A percentile compares a stretch with the other conserved stretches of the same genome.
These are phyloP conservation scores for Tulasnella sp. DNA, from an alignment of 768 basidiomycete species.

Conservation along the genomic window DNA sequence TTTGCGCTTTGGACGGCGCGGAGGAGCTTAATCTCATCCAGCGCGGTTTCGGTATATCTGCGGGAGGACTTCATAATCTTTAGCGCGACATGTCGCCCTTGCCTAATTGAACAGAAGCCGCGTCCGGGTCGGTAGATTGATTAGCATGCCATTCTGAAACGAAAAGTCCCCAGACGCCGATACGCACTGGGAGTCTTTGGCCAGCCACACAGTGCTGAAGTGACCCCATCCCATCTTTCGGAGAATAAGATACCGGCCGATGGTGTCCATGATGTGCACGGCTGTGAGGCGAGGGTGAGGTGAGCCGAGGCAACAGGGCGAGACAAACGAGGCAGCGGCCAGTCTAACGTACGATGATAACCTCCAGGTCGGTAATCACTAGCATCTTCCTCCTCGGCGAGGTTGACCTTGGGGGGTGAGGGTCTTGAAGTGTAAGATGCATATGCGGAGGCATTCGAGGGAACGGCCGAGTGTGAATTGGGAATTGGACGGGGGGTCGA, in stretches of 20 bases:
- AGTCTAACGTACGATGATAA: conserved; percentile 43
- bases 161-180: conserved; percentile 22
- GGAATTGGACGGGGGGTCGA: conserved; percentile 30
- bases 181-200: conserved; percentile 63
- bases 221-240: conserved; percentile 98
- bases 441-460: conserved; percentile 15
- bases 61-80: conserved; percentile 95
- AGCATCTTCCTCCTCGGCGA: conserved; percentile 45
- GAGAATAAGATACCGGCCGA: conserved; percentile 84
- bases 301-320: conserved; percentile 12
- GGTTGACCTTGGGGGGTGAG: conserved; percentile 31
- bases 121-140: neutral
- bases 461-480: conserved; percentile 1
- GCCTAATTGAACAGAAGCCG: conserved; percentile 48
- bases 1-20: conserved; percentile 51
- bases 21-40: conserved; percentile 91
- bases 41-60: conserved; percentile 94
- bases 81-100: conserved; percentile 79
- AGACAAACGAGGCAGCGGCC: conserved; percentile 5
- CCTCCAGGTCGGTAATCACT: conserved; percentile 49
- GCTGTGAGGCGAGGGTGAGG: conserved; percentile 39
- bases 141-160: conserved; percentile 17
- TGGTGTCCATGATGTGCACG: conserved; percentile 78
- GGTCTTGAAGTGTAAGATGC: conserved; percentile 11
- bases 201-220: conserved; percentile 94